A percentile compares a stretch with the other conserved stretches of the same genome.
phyloP scores from a whole-genome alignment of 305 asterid genomes.

The Fraxinus dipetala region DNA sequence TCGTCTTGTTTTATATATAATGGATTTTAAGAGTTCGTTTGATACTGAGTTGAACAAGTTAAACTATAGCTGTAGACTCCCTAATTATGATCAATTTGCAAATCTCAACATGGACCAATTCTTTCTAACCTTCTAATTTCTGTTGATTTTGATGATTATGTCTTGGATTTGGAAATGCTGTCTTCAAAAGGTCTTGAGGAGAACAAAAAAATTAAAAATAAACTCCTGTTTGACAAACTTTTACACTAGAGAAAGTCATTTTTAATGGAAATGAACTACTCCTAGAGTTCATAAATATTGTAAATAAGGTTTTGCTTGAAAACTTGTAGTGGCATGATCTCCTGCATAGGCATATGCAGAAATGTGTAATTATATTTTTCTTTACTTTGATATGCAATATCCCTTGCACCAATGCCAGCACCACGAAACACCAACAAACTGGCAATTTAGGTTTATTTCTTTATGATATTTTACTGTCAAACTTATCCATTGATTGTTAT shows the following conservation, averaged over 20 bases:
- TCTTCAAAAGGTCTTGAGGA: background rate
- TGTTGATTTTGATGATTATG: background rate
- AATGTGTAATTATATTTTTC: background rate
- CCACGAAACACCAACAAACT: background rate
- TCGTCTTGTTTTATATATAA: background rate
- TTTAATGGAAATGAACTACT: background rate
- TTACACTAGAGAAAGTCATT: background rate
- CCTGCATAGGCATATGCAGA: background rate
- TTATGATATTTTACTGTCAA: background rate
- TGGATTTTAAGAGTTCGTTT: background rate
- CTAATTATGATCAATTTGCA: background rate
- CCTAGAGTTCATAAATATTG: background rate
- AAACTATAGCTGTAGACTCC: background rate
- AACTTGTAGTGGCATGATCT: background rate
- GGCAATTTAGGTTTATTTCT: background rate
- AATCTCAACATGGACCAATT: background rate
- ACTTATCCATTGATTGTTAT: background rate
- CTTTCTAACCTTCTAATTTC: background rate
- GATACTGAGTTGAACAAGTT: background rate
- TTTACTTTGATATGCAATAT: background rate
- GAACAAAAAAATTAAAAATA: background rate
- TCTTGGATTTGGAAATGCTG: background rate
- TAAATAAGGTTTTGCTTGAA: background rate
- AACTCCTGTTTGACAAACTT: background rate
- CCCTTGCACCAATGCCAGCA: background rate